Conservation (phyloP, 2,329 filamentous ascomycete species). For the Trematosphaeria pertusa region DNA sequence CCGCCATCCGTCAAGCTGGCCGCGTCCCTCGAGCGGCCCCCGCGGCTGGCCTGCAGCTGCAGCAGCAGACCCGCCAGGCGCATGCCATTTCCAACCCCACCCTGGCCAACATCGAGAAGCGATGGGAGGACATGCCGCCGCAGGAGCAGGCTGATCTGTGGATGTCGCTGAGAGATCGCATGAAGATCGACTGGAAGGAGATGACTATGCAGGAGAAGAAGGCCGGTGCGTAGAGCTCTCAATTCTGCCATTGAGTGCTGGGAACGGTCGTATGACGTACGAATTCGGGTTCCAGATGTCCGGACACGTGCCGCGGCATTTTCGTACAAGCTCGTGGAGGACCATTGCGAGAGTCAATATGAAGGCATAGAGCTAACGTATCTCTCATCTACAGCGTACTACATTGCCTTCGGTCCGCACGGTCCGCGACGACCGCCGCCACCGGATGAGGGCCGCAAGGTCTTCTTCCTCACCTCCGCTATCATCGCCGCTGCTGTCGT, state of each 20-base stretch:
- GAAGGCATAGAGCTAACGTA: slow-evolving; percentile 28
- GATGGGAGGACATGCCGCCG: slow-evolving; percentile 97
- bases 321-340: slow-evolving; percentile 13
- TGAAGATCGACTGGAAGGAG: slow-evolving; percentile 98
- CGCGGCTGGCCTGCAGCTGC: slow-evolving; percentile 49
- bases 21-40: slow-evolving; percentile 37
- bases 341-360: slow-evolving; percentile 16
- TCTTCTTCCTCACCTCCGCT: slow-evolving; percentile 74
- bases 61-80: slow-evolving; percentile 68
- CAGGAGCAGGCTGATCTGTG: slow-evolving; percentile 99
- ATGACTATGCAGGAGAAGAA: slow-evolving; percentile 98
- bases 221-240: slow-evolving; percentile 76
- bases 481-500: slow-evolving; percentile 71
- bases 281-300: slow-evolving; percentile 28
- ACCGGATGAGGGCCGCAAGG: slow-evolving; percentile 82
- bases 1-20: slow-evolving; percentile 43
- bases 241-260: slow-evolving; percentile 19
- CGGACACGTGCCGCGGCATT: slow-evolving; percentile 25
- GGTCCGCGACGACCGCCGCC: slow-evolving; percentile 85
- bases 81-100: slow-evolving; percentile 98
- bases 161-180: slow-evolving; percentile 97
- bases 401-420: slow-evolving; percentile 97
- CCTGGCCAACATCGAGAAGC: slow-evolving; percentile 97
- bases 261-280: slow-evolving; percentile 38
- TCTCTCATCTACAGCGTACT: slow-evolving; percentile 78